Base-by-base conservation (phyloP, 2,329 filamentous ascomycete species). In the Knufia fluminis region DNA sequence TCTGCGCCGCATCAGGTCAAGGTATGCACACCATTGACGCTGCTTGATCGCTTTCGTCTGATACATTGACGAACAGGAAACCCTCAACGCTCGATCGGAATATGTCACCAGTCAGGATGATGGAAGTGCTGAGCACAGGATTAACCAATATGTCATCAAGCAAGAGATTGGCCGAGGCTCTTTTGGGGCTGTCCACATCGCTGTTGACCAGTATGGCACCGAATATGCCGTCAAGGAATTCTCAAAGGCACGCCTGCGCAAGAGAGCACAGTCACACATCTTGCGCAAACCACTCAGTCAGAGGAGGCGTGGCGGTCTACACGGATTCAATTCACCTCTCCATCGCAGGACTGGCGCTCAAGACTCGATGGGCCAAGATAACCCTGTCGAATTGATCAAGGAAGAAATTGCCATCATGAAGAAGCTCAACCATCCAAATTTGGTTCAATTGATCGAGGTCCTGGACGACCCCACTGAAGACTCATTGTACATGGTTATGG, bases 351-450 rank as follows among this genome's bases (percentile, higher is more conserved):
- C 73, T 38, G 68, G 73, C 43, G 67, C 69, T 20, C 76, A 53
- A 70, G 73, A 40, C n/a, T 12, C 33, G 14, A 49, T 46, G 4
- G n/a, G 26, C 9, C 76, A 76, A 38, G 83, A 85, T 63, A 83
- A 83, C 58, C 80, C 91, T 0, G 73, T 97, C 10, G 86, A 86
- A 61, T 72, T 97, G 52, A 97, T 98, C 65, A 85, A 89, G 53
- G 86, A 95, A 66, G 92, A 98, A 67, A 92, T 97, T 60, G 92
- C 92, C 51, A 94, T 97, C 63, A 97, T 98, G 90, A 98, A 97
- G 74, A 97, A 97, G 69, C 76, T 97, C 41, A 83, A 96, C 62
- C 92, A 98, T 62, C 84, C 82, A 23, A 98, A 97, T 62, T 73
- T 98, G n/a, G 91, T 97, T 12, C 82, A 85, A 40, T 71, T 98